Percentiles rank a stretch among this genome's conserved stretches.
Evolutionary conservation across 106 monocot genomes (phyloP).

Genomic region (Amphibolis antarctica): DNA sequence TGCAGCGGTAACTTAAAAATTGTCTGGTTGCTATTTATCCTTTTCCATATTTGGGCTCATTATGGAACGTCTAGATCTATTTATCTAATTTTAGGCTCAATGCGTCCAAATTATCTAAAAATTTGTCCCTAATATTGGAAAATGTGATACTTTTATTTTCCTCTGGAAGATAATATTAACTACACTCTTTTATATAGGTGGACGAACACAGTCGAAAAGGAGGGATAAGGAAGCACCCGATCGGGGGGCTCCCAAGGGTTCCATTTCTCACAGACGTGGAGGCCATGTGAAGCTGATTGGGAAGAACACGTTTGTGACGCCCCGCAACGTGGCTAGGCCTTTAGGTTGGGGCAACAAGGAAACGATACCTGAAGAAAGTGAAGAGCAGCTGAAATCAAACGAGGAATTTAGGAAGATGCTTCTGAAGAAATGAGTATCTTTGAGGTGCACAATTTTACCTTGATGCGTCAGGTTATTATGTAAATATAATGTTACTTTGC

Average conservation of each 20-base stretch:
- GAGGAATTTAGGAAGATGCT: constrained; percentile 73
- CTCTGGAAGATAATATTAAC: not conserved
- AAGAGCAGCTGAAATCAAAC: constrained; percentile 73
- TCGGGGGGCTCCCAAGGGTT: not conserved
- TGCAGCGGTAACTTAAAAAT: too few species aligned
- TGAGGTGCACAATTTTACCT: too few species aligned
- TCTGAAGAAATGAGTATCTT: constrained; percentile 44
- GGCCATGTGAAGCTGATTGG: constrained; percentile 22
- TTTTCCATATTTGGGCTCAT: too few species aligned
- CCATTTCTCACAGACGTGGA: constrained; percentile 12
- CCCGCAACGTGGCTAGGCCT: constrained; percentile 48
- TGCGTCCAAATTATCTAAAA: too few species aligned
- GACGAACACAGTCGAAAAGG: constrained; percentile 7
- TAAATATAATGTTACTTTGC: too few species aligned
- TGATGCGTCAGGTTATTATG: too few species aligned
- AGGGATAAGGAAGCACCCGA: not conserved
- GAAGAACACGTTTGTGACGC: constrained; percentile 64
- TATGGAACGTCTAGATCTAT: too few species aligned
- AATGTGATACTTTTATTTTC: too few species aligned
- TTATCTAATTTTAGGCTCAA: too few species aligned
- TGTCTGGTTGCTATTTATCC: too few species aligned
- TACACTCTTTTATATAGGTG: constrained; percentile 26
- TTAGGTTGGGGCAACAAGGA: constrained; percentile 49
- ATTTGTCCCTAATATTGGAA: too few species aligned
- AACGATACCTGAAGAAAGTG: constrained; percentile 18